Percentiles rank a stretch among this genome's conserved stretches.
These are phyloP conservation scores for Obelidium mucronatum DNA, from an alignment of 192 early-diverging fungal genomes.

Conservation along the genomic window DNA sequence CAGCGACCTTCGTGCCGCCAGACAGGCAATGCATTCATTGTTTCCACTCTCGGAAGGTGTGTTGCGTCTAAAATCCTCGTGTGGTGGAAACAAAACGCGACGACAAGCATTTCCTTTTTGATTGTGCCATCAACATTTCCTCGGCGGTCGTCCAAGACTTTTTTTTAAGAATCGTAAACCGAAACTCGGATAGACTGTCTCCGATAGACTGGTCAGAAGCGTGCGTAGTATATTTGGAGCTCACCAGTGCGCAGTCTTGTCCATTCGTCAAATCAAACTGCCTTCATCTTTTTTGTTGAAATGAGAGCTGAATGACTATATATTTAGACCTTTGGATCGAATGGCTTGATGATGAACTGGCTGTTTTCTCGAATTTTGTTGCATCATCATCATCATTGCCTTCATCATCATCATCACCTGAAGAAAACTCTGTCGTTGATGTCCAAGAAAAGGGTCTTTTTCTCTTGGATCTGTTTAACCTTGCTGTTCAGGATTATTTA, in stretches of 20 bases:
- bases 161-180: no score
- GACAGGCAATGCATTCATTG: conserved; percentile 60
- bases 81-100: neutral
- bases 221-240: no score
- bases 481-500: conserved; percentile 71
- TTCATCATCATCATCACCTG: neutral
- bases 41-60: conserved; percentile 74
- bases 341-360: conserved; percentile 74
- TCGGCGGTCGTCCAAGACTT: no score
- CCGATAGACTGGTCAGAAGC: no score
- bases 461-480: conserved; percentile 59
- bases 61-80: neutral
- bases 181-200: no score
- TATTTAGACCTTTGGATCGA: conserved; percentile 71
- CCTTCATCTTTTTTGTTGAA: neutral
- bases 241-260: no score
- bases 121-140: no score
- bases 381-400: neutral
- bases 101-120: no score
- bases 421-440: conserved; percentile 42
- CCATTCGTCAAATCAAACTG: neutral
- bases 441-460: conserved; percentile 43
- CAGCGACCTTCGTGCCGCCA: conserved; percentile 58
- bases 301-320: no score
- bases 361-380: neutral